phyloP scores from a whole-genome alignment of 1,139 yeast species.

The Sugiyamaella sp. region DNA sequence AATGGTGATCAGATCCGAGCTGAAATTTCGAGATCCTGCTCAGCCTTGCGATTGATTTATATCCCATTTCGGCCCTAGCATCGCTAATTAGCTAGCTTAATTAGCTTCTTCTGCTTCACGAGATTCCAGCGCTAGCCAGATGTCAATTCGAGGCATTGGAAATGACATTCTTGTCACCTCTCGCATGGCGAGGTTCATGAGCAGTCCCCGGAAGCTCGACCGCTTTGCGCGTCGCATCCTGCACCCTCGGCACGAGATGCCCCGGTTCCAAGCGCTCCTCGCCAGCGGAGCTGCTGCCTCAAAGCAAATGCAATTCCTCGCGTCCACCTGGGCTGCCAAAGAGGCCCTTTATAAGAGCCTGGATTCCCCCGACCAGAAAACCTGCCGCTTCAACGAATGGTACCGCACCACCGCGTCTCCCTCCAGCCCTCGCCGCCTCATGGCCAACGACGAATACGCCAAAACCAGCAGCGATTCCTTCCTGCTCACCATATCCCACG shows the following conservation, averaged over 20 bases:
- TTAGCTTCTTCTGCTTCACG: no score
- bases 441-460: conserved; percentile 34
- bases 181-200: conserved; percentile 53
- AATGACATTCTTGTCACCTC: conserved; percentile 58
- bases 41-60: not conserved
- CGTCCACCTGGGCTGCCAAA: conserved; percentile 74
- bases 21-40: not conserved
- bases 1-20: no score
- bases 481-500: conserved; percentile 64
- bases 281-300: not conserved
- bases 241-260: conserved; percentile 53
- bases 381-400: conserved; percentile 66
- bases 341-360: conserved; percentile 74
- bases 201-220: conserved; percentile 34
- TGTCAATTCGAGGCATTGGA: conserved; percentile 55
- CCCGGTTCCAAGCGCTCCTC: conserved; percentile 39
- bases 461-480: conserved; percentile 55
- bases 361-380: conserved; percentile 51
- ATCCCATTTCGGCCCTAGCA: not conserved
- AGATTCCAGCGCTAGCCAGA: conserved; percentile 10
- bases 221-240: conserved; percentile 55
- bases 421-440: conserved; percentile 27
- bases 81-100: not conserved
- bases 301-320: conserved; percentile 41
- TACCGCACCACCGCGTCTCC: conserved; percentile 42